Evolutionary conservation across 139 green algal genomes (phyloP).

Genomic region (Chlamydomonas schloesseri): DNA sequence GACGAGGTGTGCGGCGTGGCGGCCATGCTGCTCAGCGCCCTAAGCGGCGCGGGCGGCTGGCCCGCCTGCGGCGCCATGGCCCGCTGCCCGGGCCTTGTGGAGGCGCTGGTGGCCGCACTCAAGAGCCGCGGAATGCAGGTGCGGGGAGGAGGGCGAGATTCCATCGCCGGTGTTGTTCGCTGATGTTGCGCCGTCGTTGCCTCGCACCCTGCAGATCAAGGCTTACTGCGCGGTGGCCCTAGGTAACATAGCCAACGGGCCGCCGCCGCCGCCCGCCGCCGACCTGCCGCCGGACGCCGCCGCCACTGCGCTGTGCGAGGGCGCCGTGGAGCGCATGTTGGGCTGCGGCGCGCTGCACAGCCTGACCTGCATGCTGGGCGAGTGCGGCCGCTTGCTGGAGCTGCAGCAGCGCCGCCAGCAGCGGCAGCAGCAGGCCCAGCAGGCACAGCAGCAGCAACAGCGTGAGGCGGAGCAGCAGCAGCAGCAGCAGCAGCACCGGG

Average conservation of each 20-base stretch:
- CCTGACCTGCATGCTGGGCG: conserved; percentile 8
- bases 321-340: conserved; percentile 18
- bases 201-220: background rate
- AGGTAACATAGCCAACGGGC: conserved; percentile 28
- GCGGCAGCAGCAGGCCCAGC: background rate
- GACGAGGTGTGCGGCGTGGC: conserved; percentile 1
- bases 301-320: background rate
- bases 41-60: conserved; percentile 24
- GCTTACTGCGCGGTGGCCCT: conserved; percentile 36
- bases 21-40: conserved; percentile 19
- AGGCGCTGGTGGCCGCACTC: conserved; percentile 35
- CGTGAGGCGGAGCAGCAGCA: background rate
- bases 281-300: conserved; percentile 8
- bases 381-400: conserved; percentile 19
- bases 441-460: background rate
- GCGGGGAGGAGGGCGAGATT: background rate
- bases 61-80: conserved; percentile 2
- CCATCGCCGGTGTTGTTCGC: too few species aligned
- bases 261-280: background rate
- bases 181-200: too few species aligned
- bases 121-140: background rate
- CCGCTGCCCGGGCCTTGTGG: conserved; percentile 8
- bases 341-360: background rate
- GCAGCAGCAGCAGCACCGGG: background rate
- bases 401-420: conserved; percentile 1